A percentile compares a stretch with the other conserved stretches of the same genome.
phyloP scores from a whole-genome alignment of 768 basidiomycete species.

The Artomyces pyxidatus region DNA sequence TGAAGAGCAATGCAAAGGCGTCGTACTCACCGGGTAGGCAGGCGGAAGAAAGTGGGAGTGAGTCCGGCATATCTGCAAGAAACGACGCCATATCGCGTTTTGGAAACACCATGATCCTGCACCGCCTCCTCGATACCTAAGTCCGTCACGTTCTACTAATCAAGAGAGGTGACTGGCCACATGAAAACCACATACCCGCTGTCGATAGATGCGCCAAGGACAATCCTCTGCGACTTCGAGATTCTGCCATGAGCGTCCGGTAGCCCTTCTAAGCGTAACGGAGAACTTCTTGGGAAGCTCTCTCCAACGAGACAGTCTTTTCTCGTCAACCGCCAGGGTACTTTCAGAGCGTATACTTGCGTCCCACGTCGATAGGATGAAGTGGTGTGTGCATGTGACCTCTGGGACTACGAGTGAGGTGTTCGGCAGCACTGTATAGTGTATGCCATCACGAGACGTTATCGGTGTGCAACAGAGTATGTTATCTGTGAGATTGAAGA shows the following conservation, averaged over 20 bases:
- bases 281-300: conserved; percentile 3
- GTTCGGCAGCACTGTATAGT: not conserved
- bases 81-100: conserved; percentile 51
- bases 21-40: conserved; percentile 59
- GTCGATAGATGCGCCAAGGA: conserved; percentile 52
- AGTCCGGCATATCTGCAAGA: conserved; percentile 56
- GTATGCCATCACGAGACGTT: not conserved
- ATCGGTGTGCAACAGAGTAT: conserved; percentile 16
- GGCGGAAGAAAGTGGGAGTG: conserved; percentile 61
- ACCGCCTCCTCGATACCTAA: conserved; percentile 39
- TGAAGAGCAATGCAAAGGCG: conserved; percentile 8
- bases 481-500: conserved; percentile 31
- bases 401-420: conserved; percentile 9
- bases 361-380: not conserved
- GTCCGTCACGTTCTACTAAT: conserved; percentile 1
- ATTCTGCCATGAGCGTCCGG: conserved; percentile 18
- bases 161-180: not conserved
- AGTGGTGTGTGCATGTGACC: conserved; percentile 4
- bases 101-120: conserved; percentile 50
- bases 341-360: not conserved
- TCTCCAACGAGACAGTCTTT: conserved; percentile 10
- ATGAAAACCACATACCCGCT: conserved; percentile 33
- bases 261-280: not conserved
- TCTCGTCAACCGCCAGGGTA: conserved; percentile 10
- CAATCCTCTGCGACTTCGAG: conserved; percentile 34